phyloP scores from a whole-genome alignment of 2,329 filamentous ascomycete genomes.

The Chrysoporthe puriensis region DNA sequence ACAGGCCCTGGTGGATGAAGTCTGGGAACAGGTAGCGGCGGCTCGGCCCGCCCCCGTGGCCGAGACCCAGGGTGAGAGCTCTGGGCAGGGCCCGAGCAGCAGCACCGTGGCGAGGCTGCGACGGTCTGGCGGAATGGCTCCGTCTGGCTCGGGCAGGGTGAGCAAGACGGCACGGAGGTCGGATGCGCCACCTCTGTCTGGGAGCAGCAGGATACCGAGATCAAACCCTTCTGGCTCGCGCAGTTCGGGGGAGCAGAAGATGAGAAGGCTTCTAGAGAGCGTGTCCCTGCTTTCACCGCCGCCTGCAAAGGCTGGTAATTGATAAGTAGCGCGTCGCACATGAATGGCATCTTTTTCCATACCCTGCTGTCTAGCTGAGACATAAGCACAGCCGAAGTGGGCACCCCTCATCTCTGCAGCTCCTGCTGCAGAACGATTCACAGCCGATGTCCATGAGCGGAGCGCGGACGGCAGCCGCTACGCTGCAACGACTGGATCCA shows the following conservation, averaged over 20 bases:
- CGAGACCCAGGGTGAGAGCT: not conserved
- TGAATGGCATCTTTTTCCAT: no score
- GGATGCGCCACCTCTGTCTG: not conserved
- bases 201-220: not conserved
- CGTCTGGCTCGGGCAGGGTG: not conserved
- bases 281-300: not conserved
- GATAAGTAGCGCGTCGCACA: no score
- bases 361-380: no score
- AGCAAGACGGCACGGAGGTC: not conserved
- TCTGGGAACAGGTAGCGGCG: constrained; percentile 4
- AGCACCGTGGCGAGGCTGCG: not conserved
- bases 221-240: not conserved
- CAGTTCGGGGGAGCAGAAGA: not conserved
- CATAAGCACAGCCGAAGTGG: no score
- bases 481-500: no score
- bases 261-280: not conserved
- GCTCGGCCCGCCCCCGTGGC: not conserved
- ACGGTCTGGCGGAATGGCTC: not conserved
- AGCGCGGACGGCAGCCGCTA: no score
- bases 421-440: no score
- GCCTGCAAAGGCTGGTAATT: not conserved
- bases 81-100: not conserved
- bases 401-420: no score
- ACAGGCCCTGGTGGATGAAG: not conserved
- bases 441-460: no score